phyloP scores from a whole-genome alignment of 768 basidiomycete species.

The Gymnopilus junonius region DNA sequence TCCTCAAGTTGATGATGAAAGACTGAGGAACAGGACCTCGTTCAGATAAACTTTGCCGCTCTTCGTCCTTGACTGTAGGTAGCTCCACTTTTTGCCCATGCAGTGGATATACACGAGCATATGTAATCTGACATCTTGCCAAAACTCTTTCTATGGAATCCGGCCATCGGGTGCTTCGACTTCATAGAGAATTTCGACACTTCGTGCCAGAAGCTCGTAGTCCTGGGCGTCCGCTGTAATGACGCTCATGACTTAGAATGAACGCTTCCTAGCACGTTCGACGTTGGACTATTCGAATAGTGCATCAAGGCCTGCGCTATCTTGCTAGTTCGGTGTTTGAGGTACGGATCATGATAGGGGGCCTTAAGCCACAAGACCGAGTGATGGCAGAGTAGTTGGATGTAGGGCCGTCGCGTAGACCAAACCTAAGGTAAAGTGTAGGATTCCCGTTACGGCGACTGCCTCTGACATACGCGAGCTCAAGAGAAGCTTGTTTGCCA shows the following conservation, averaged over 20 bases:
- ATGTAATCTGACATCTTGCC: background rate
- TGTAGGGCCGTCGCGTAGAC: too few species aligned
- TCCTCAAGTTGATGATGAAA: background rate
- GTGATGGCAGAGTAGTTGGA: background rate
- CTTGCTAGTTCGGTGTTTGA: background rate
- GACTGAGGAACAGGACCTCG: background rate
- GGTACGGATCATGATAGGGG: background rate
- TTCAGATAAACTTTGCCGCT: background rate
- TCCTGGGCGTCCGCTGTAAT: background rate
- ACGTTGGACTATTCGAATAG: background rate
- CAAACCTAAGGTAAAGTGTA: background rate
- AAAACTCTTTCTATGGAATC: background rate
- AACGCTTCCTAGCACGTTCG: background rate
- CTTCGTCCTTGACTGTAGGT: background rate
- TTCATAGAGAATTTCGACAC: background rate
- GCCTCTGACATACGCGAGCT: background rate
- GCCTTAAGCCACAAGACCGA: background rate
- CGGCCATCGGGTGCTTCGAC: background rate
- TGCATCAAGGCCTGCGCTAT: background rate
- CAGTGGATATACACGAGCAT: background rate
- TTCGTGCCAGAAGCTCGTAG: slow-evolving; percentile 13
- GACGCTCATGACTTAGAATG: background rate
- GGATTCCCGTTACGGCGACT: background rate
- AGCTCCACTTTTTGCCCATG: background rate
- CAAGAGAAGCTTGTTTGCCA: background rate